phyloP scores from a whole-genome alignment of 2,329 filamentous ascomycete genomes.

The Myriosclerotinia curreyana region DNA sequence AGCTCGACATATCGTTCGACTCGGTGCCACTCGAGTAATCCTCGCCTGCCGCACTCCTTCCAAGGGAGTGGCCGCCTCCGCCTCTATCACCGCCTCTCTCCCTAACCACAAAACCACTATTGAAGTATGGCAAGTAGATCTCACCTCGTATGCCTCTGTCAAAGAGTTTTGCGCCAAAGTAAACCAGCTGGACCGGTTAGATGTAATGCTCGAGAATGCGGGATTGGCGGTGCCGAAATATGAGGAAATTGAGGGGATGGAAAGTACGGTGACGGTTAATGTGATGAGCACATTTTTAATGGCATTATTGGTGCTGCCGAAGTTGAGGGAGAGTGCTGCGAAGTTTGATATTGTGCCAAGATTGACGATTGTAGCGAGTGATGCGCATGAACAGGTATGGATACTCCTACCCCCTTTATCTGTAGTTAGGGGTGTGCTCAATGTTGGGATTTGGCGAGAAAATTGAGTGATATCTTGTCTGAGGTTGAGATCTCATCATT shows the following conservation, averaged over 20 bases:
- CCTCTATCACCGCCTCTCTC: constrained; percentile 9
- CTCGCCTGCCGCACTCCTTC: constrained; percentile 28
- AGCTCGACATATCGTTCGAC: constrained; percentile 41
- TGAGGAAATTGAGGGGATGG: constrained; percentile 32
- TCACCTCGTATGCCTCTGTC: constrained; percentile 48
- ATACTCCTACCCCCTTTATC: not conserved
- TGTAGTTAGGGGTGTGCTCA: not conserved
- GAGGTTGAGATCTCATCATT: not conserved
- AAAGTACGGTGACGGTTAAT: constrained; percentile 37
- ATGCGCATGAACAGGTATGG: constrained; percentile 34
- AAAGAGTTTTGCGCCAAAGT: constrained; percentile 44
- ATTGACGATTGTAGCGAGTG: constrained; percentile 34
- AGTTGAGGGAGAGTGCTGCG: constrained; percentile 31
- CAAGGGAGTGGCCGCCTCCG: constrained; percentile 28
- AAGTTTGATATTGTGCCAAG: constrained; percentile 28
- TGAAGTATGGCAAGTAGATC: constrained; percentile 52
- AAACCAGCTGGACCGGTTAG: constrained; percentile 43
- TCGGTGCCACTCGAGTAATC: constrained; percentile 36
- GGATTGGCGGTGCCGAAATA: constrained; percentile 30
- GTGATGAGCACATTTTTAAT: constrained; percentile 39
- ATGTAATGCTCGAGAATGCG: constrained; percentile 46
- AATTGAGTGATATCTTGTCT: no score
- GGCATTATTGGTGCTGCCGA: constrained; percentile 35
- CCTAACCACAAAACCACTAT: constrained; percentile 24
- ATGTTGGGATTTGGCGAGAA: not conserved